Evolutionary conservation across 805 yeast genomes (phyloP).

Genomic region (Candida maris): DNA sequence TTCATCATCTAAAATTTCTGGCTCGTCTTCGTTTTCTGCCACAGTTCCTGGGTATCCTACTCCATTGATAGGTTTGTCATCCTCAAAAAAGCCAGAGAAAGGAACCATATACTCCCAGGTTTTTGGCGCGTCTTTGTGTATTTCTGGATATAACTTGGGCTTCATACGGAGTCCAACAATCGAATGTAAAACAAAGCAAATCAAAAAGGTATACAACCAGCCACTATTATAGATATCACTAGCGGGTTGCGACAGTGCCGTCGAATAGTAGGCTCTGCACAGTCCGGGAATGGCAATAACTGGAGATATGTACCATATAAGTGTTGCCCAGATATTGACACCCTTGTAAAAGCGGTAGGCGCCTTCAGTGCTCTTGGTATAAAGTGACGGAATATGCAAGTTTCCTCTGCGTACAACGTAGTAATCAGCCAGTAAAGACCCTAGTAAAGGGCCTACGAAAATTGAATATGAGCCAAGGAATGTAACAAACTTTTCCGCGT

Average conservation of each 20-base stretch:
- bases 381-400: slow-evolving; percentile 14
- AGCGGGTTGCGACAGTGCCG: slow-evolving; percentile 11
- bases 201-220: slow-evolving; percentile 18
- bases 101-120: slow-evolving; percentile 20
- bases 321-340: slow-evolving; percentile 13
- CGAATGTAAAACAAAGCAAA: slow-evolving; percentile 12
- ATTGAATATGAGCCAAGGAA: slow-evolving; percentile 18
- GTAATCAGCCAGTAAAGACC: slow-evolving; percentile 15
- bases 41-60: slow-evolving; percentile 18
- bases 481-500: slow-evolving; percentile 17
- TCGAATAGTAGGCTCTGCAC: slow-evolving; percentile 23
- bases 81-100: slow-evolving; percentile 21
- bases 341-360: slow-evolving; percentile 15
- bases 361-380: slow-evolving; percentile 10
- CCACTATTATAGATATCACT: slow-evolving; percentile 19
- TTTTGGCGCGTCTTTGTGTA: slow-evolving; percentile 17
- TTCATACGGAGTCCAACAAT: slow-evolving; percentile 12
- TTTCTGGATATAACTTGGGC: slow-evolving; percentile 19
- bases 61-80: slow-evolving; percentile 20
- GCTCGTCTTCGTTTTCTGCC: slow-evolving; percentile 7
- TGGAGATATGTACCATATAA: slow-evolving; percentile 17
- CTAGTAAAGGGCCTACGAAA: slow-evolving; percentile 18
- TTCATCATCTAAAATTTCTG: slow-evolving; percentile 5
- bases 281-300: slow-evolving; percentile 24
- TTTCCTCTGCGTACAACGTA: slow-evolving; percentile 16